These are phyloP conservation scores for Colletotrichum costaricense DNA, from an alignment of 2,329 filamentous ascomycete genomes.

Conservation along the genomic window DNA sequence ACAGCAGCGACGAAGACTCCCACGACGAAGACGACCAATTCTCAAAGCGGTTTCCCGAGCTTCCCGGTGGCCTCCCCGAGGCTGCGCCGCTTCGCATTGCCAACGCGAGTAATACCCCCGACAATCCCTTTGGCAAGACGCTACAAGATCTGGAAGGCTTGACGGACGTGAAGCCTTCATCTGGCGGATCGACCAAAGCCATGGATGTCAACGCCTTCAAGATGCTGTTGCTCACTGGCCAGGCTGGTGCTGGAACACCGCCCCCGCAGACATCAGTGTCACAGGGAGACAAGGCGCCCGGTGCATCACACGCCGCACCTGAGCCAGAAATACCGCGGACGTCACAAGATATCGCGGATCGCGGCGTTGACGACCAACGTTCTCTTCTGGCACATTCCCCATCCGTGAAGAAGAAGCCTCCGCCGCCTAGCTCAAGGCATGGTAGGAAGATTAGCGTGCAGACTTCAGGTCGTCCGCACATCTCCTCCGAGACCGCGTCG, in stretches of 20 bases:
- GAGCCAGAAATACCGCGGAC: constrained; percentile 64
- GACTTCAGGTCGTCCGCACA: constrained; percentile 29
- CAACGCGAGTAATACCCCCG: constrained; percentile 45
- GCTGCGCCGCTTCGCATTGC: constrained; percentile 34
- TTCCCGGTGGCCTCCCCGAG: constrained; percentile 30
- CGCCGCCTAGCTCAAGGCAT: constrained; percentile 79
- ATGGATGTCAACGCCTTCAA: constrained; percentile 85
- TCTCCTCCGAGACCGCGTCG: constrained; percentile 39
- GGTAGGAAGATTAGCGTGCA: constrained; percentile 76
- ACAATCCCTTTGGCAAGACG: constrained; percentile 69
- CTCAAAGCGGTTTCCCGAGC: constrained; percentile 33
- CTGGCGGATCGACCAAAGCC: constrained; percentile 48
- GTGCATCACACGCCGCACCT: neutral
- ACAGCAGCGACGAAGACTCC: constrained; percentile 45
- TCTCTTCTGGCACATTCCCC: constrained; percentile 47
- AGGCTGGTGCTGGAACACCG: constrained; percentile 49
- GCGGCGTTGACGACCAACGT: constrained; percentile 60
- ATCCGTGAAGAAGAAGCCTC: constrained; percentile 74
- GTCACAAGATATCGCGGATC: constrained; percentile 67
- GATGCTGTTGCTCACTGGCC: constrained; percentile 79
- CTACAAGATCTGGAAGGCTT: constrained; percentile 60
- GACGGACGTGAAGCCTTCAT: constrained; percentile 46
- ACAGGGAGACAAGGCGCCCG: constrained; percentile 58
- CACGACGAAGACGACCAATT: constrained; percentile 36
- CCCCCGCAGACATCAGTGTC: constrained; percentile 39